Evolutionary conservation across 2,329 filamentous ascomycete species (phyloP).

Genomic region (Penicillium sp.): DNA sequence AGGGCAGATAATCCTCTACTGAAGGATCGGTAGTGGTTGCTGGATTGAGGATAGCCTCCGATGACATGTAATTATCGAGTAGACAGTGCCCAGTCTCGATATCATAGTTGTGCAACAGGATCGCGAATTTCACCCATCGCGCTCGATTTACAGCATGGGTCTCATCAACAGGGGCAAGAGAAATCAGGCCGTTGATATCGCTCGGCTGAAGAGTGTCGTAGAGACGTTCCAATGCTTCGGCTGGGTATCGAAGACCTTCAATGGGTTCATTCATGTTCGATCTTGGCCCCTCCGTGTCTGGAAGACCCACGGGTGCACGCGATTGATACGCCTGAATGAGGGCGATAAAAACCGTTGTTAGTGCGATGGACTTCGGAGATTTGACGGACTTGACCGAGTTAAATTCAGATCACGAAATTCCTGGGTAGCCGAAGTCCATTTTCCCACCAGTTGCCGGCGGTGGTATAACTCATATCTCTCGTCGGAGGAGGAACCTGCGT

Average conservation of each 20-base stretch:
- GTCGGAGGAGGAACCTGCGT: constrained; percentile 3
- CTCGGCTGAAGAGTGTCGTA: constrained; percentile 3
- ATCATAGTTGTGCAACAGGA: constrained; percentile 7
- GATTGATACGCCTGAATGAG: constrained; percentile 4
- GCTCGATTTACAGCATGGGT: constrained; percentile 3
- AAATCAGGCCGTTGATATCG: neutral
- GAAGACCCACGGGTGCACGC: constrained; percentile 4
- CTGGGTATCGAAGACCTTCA: constrained; percentile 8
- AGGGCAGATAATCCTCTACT: constrained; percentile 5
- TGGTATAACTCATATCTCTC: constrained; percentile 11
- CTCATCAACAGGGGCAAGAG: constrained; percentile 4
- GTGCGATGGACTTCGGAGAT: constrained; percentile 2
- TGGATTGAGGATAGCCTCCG: constrained; percentile 5
- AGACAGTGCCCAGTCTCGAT: constrained; percentile 3
- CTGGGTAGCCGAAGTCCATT: constrained; percentile 13
- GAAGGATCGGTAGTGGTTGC: constrained; percentile 5
- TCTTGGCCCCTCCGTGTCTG: constrained; percentile 6
- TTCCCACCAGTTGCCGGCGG: constrained; percentile 9
- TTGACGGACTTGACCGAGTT: neutral
- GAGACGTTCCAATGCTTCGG: constrained; percentile 6
- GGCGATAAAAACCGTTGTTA: neutral
- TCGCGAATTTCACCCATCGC: constrained; percentile 5
- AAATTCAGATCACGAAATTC: constrained; percentile 15
- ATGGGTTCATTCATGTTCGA: neutral
- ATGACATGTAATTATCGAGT: constrained; percentile 2